Evolutionary conservation across 1,284 basidiomycete genomes (phyloP), one percentile per base, ranked within the genome.

Genomic region (Trametes versicolor): DNA sequence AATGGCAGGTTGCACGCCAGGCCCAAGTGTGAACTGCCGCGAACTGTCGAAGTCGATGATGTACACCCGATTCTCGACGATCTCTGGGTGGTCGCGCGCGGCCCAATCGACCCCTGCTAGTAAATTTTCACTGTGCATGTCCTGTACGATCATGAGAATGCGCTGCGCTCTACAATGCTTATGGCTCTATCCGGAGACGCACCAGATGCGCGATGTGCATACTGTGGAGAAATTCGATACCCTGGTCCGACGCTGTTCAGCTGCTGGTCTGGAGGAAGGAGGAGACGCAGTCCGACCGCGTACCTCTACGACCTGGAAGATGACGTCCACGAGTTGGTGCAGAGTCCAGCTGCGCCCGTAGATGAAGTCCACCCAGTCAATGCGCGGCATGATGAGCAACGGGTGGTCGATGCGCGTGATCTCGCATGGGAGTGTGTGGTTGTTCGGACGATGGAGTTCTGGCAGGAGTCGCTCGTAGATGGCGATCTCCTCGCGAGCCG

Each of bases 41-140:
- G 58, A n/a, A 0, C 29, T 25, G 34, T 37, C 49, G 43, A 53
- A 60, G 58, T 60, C 58, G 58, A 60, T 60, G 29, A 60, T 47
- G 41, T 60, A 60, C 2, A 53, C 4, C 41, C 29, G 17, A 19
- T 23, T 9, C 12, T 7, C 9, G 10, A 41, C 19, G 9, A 58
- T n/a, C 6, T 47, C 19, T n/a, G n/a, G n/a, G 15, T 58, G 48
- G 7, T 27, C 12, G 8, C 8, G 2, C 4, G 21, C 47, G 34
- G 27, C 15, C 3, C 8, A 6, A 23, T 23, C 8, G 12, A 0
- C 2, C 1, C 39, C 57, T 2, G 5, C 21, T 6, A 58, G 1
- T 2, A 39, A 3, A n/a, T 58, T 58, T 4, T 8, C 25, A 0
- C 0, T 2, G 7, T 13, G 25, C 2, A 58, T 27, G 19, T 58